Evolutionary conservation across 495 filamentous ascomycete genomes (phyloP).

Genomic region (Penicillium tannophilum): DNA sequence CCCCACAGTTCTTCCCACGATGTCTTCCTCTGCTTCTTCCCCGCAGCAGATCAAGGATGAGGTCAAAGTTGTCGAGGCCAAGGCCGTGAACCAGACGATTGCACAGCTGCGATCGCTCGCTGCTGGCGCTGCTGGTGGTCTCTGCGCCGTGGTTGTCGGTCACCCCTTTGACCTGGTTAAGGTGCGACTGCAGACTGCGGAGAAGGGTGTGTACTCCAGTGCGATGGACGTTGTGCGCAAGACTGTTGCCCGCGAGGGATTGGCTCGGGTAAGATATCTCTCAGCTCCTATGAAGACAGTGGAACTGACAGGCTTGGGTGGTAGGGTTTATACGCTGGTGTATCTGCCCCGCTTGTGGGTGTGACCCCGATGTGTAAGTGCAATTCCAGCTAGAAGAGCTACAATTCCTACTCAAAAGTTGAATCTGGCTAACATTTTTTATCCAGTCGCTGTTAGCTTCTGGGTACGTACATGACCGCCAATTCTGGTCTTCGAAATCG

Average conservation of each 20-base stretch:
- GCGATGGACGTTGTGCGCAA: constrained; percentile 91
- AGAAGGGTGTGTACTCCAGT: constrained; percentile 86
- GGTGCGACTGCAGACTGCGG: constrained; percentile 93
- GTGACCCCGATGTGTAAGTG: constrained; percentile 98
- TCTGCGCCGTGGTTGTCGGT: constrained; percentile 90
- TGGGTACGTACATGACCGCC: constrained; percentile 51
- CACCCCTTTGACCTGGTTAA: constrained; percentile 98
- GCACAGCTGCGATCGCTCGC: constrained; percentile 72
- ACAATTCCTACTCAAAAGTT: not conserved
- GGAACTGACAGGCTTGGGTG: constrained; percentile 7
- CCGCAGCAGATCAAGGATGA: constrained; percentile 39
- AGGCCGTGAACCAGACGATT: constrained; percentile 48
- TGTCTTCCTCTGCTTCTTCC: constrained; percentile 35
- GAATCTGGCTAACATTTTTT: constrained; percentile 12
- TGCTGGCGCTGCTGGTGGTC: constrained; percentile 89
- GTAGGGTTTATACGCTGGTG: constrained; percentile 92
- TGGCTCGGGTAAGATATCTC: constrained; percentile 55
- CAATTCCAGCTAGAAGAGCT: not conserved
- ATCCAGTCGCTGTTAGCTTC: constrained; percentile 91
- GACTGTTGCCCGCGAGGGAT: constrained; percentile 83
- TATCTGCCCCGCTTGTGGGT: constrained; percentile 89
- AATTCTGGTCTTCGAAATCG: not conserved
- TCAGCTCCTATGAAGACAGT: not conserved
- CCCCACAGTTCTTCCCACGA: constrained; percentile 1
- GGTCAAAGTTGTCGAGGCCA: constrained; percentile 33